Evolutionary conservation across 257 asterid species (phyloP).

Genomic region (Ballota nigra): DNA sequence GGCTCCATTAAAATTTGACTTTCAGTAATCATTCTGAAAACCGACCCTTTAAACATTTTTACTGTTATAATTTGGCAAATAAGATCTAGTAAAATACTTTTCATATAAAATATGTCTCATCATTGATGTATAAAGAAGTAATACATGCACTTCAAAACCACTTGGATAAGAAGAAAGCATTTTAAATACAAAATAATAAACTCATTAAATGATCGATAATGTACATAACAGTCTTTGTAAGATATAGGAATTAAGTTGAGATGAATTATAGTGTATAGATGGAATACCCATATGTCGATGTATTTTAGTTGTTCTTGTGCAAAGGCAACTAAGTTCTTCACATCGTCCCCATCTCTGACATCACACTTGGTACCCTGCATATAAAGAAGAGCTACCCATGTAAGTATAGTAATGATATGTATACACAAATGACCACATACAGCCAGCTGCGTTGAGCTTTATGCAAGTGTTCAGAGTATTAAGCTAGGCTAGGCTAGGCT

Average conservation of each 20-base stretch:
- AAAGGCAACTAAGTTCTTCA: constrained; percentile 75
- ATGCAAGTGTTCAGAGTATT: neutral
- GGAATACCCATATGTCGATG: constrained; percentile 87
- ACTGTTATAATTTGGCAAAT: neutral
- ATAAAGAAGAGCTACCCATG: constrained; percentile 17
- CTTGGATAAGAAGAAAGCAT: neutral
- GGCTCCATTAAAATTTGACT: neutral
- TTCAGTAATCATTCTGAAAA: neutral
- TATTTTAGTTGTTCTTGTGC: constrained; percentile 64
- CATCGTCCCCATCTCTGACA: constrained; percentile 68
- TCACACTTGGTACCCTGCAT: constrained; percentile 92
- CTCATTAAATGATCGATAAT: constrained; percentile 1
- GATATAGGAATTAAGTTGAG: too few species aligned
- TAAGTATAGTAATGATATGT: constrained; percentile 10
- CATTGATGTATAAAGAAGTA: neutral
- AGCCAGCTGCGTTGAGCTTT: neutral
- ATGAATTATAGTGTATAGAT: constrained; percentile 18
- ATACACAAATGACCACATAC: constrained; percentile 2
- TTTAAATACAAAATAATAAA: neutral
- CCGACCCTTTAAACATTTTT: neutral
- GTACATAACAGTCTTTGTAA: neutral
- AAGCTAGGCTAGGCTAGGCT: neutral
- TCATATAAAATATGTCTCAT: neutral
- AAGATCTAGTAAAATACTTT: neutral
- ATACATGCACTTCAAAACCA: neutral